Conservation (phyloP, 2,329 filamentous ascomycete species). For the Sporothrix variecibatus region DNA sequence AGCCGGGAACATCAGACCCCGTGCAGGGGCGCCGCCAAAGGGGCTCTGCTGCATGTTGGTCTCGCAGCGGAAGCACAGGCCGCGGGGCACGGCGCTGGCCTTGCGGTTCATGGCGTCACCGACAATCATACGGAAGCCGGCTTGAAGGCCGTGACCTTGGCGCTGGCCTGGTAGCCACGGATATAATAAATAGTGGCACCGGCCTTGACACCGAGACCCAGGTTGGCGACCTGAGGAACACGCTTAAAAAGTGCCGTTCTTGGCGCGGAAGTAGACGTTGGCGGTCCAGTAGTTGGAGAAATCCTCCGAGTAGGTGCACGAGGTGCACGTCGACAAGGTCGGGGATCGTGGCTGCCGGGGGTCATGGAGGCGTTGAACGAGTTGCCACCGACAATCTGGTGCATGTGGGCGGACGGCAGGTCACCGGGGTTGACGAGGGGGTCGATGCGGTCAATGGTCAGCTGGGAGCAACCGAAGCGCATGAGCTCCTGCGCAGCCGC, state of each 20-base stretch:
- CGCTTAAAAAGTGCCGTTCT: slow-evolving; percentile 43
- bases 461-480: slow-evolving; percentile 35
- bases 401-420: slow-evolving; percentile 41
- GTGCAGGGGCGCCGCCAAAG: slow-evolving; percentile 34
- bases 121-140: slow-evolving; percentile 51
- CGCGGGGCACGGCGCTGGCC: slow-evolving; percentile 32
- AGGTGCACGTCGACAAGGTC: slow-evolving; percentile 37
- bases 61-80: slow-evolving; percentile 36
- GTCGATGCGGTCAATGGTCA: slow-evolving; percentile 34
- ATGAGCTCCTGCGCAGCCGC: slow-evolving; percentile 40
- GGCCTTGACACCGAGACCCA: slow-evolving; percentile 48
- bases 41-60: slow-evolving; percentile 31
- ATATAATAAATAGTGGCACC: slow-evolving; percentile 50
- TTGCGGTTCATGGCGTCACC: slow-evolving; percentile 48
- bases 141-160: slow-evolving; percentile 44
- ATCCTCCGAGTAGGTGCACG: slow-evolving; percentile 39
- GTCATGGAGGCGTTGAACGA: slow-evolving; percentile 45
- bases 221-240: slow-evolving; percentile 48
- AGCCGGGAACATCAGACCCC: slow-evolving; percentile 41
- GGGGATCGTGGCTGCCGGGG: slow-evolving; percentile 27
- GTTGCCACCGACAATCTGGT: slow-evolving; percentile 45
- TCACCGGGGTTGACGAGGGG: slow-evolving; percentile 41
- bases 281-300: slow-evolving; percentile 42
- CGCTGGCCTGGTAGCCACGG: slow-evolving; percentile 40
- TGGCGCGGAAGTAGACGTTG: slow-evolving; percentile 33